phyloP scores from a whole-genome alignment of 2,329 filamentous ascomycete species.

The Paecilomyces formosus region DNA sequence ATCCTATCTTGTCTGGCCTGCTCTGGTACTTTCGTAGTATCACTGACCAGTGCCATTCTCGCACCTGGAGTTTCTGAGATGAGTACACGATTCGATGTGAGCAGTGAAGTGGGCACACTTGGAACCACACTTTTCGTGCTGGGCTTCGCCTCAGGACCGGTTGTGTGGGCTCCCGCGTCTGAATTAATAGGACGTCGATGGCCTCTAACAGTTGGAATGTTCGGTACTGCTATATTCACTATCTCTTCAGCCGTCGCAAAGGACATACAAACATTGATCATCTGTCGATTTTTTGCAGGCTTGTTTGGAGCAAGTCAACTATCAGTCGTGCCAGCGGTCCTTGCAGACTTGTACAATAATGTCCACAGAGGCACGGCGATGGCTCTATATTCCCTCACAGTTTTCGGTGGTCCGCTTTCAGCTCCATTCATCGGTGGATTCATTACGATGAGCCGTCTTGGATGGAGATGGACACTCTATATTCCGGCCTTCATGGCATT shows the following conservation, averaged over 20 bases:
- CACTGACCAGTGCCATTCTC: conserved; percentile 57
- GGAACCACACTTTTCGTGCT: conserved; percentile 44
- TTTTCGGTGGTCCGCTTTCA: conserved; percentile 42
- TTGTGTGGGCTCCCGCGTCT: conserved; percentile 56
- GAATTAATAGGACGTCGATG: conserved; percentile 54
- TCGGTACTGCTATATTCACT: conserved; percentile 39
- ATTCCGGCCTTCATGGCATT: conserved; percentile 46
- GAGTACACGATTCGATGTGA: conserved; percentile 41
- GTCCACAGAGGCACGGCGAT: conserved; percentile 31
- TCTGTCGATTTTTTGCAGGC: conserved; percentile 42
- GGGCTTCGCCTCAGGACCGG: conserved; percentile 52
- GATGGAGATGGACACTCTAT: background rate
- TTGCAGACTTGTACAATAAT: conserved; percentile 45
- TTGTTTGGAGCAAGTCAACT: conserved; percentile 40
- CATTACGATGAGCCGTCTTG: conserved; percentile 35
- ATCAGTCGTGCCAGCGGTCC: conserved; percentile 36
- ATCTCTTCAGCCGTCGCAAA: conserved; percentile 37
- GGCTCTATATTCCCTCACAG: conserved; percentile 40
- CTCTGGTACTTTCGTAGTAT: conserved; percentile 44
- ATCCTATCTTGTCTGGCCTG: conserved; percentile 18
- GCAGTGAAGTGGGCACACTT: conserved; percentile 36
- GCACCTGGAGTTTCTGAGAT: conserved; percentile 55
- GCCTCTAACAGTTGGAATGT: conserved; percentile 40
- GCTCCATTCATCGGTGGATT: conserved; percentile 48
- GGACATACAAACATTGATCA: conserved; percentile 35